These are phyloP conservation scores for Xylaria longipes DNA, from an alignment of 495 filamentous ascomycete genomes.

Conservation along the genomic window DNA sequence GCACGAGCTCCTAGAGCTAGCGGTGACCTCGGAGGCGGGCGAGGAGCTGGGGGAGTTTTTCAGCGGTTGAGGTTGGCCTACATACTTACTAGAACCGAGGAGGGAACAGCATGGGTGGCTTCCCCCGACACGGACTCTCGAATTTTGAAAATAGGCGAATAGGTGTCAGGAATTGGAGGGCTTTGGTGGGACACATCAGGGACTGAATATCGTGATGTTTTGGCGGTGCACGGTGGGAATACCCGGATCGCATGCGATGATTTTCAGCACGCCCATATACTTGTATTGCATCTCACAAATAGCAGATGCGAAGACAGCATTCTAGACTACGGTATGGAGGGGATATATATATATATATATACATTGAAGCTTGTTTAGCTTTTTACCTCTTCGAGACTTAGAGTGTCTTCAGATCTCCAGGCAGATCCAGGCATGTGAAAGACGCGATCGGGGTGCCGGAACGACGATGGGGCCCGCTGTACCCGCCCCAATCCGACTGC, in stretches of 20 bases:
- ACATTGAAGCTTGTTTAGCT: background rate
- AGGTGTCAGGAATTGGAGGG: background rate
- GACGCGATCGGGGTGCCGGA: background rate
- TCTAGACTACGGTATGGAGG: background rate
- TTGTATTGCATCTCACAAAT: background rate
- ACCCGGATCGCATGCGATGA: constrained; percentile 3
- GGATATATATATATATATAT: background rate
- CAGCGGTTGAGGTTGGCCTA: constrained; percentile 32
- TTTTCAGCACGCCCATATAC: background rate
- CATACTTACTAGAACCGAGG: background rate
- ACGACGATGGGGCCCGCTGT: background rate
- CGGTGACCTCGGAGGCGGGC: constrained; percentile 53
- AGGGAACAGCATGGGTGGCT: background rate
- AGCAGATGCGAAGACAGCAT: background rate
- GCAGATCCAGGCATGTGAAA: constrained; percentile 18
- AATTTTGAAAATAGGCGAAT: background rate
- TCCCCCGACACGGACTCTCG: background rate
- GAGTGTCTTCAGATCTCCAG: background rate
- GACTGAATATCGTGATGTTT: constrained; percentile 6
- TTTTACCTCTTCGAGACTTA: background rate
- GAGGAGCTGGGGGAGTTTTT: constrained; percentile 50
- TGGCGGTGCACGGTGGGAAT: constrained; percentile 6
- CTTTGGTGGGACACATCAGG: background rate
- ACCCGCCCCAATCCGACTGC: background rate
- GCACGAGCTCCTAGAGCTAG: constrained; percentile 54